A percentile compares a stretch with the other conserved stretches of the same genome.
phyloP scores from a whole-genome alignment of 257 asterid genomes.

The Apocynum venetum region DNA sequence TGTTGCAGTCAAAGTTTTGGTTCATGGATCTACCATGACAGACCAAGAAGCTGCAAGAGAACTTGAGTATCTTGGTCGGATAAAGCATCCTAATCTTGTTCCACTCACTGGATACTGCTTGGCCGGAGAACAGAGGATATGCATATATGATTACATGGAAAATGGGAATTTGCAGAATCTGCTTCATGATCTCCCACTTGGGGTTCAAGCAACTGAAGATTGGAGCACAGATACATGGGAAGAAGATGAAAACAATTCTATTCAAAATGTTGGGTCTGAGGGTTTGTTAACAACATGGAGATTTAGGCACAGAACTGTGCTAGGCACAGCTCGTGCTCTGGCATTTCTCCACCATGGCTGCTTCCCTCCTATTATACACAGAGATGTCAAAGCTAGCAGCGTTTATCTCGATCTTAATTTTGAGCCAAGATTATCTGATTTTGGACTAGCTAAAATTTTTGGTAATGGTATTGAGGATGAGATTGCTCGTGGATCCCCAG shows the following conservation, averaged over 20 bases:
- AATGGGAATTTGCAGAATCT: conserved; percentile 78
- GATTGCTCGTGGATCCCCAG: conserved; percentile 53
- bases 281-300: conserved; percentile 60
- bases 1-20: conserved; percentile 77
- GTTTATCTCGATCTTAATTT: conserved; percentile 67
- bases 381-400: conserved; percentile 81
- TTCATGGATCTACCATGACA: conserved; percentile 69
- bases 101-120: conserved; percentile 77
- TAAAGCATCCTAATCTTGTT: conserved; percentile 81
- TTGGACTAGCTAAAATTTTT: conserved; percentile 67
- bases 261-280: conserved; percentile 56
- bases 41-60: conserved; percentile 82
- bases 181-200: conserved; percentile 74
- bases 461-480: conserved; percentile 61
- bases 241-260: conserved; percentile 49
- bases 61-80: conserved; percentile 75
- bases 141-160: conserved; percentile 85
- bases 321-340: conserved; percentile 82
- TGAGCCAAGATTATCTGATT: conserved; percentile 75
- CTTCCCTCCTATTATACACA: conserved; percentile 73
- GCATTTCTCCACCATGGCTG: conserved; percentile 92
- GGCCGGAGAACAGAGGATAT: conserved; percentile 89
- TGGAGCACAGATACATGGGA: conserved; percentile 83
- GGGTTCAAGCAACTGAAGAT: conserved; percentile 59
- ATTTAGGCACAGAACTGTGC: conserved; percentile 67